Evolutionary conservation across 1,139 yeast species (phyloP), one percentile per base, ranked within the genome.

Genomic region (Kluyveromyces sp.): DNA sequence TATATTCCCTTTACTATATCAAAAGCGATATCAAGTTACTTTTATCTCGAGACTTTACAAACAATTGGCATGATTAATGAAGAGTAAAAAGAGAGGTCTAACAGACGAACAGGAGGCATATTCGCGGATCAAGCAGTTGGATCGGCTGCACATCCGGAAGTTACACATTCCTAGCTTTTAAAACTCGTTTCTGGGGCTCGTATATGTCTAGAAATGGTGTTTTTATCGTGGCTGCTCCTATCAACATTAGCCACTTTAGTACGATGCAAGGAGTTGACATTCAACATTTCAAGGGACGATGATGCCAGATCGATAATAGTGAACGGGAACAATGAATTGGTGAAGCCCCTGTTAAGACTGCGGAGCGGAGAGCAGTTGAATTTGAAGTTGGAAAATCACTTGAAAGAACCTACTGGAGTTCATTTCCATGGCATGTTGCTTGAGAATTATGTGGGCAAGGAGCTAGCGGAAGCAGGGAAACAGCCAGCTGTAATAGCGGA

Each of bases 361-460:
- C 40, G 41, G 11, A 38, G 54, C n/a, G 60, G 60, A 6, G 61
- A 58, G 22, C 39, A 40, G 16, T 22, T 58, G 11, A 47, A 49
- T 22, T 28, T 58, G 3, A 40, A 45, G 13, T 45, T 58, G 4
- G 34, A 43, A 9, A 58, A 58, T 39, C 33, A 33, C 11, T 50
- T 57, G 8, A 35, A 49, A 11, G 55, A 55, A 25, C 36, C 44
- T 50, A 67, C 70, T 0, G 58, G 74, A 1, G 55, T 74, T 13
- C 78, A 74, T 54, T 71, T 71, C 50, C 78, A 74, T 53, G 79
- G 78, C 1, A 53, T 74, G 13, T 60, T 67, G 30, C 73, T 70
- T 12, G 45, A 33, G 16, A 46, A 46, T 35, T 29, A 25, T 4
- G 36, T 38, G 17, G 36, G 19, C 41, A 20, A 17, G 3, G 31